These are phyloP conservation scores for Aspergillus uvarum DNA, from an alignment of 2,329 filamentous ascomycete species.

Conservation along the genomic window DNA sequence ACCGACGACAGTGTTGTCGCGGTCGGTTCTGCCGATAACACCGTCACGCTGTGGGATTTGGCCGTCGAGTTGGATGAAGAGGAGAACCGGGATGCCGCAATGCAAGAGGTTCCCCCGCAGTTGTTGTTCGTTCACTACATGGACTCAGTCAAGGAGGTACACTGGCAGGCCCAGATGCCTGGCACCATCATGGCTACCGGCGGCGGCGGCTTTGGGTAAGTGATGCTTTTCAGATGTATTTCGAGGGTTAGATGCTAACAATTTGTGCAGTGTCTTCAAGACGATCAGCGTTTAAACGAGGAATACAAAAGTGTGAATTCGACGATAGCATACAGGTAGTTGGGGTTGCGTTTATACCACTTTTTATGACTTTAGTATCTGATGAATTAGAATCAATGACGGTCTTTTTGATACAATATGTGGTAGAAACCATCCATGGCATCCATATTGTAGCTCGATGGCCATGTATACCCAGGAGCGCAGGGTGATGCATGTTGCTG, in stretches of 20 bases:
- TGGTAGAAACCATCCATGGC: no score
- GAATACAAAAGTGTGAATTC: slow-evolving; percentile 6
- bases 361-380: slow-evolving; percentile 1
- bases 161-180: slow-evolving; percentile 97
- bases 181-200: slow-evolving; percentile 88
- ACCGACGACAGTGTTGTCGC: slow-evolving; percentile 94
- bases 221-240: slow-evolving; percentile 12
- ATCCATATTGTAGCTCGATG: no score
- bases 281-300: slow-evolving; percentile 71
- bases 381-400: slow-evolving; percentile 9
- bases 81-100: slow-evolving; percentile 84
- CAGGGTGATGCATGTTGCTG: neutral
- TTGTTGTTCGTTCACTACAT: slow-evolving; percentile 96
- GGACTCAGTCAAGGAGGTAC: slow-evolving; percentile 89
- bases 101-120: slow-evolving; percentile 89
- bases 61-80: slow-evolving; percentile 96
- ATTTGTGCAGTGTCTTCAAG: slow-evolving; percentile 64
- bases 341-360: slow-evolving; percentile 10
- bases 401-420: neutral
- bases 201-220: slow-evolving; percentile 72
- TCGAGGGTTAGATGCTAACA: slow-evolving; percentile 18
- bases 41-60: slow-evolving; percentile 93
- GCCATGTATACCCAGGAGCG: neutral
- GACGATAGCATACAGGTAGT: slow-evolving; percentile 7
- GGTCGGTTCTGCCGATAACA: slow-evolving; percentile 89